These are phyloP conservation scores for Venturia carpophila DNA, from an alignment of 2,329 filamentous ascomycete genomes.

Conservation along the genomic window DNA sequence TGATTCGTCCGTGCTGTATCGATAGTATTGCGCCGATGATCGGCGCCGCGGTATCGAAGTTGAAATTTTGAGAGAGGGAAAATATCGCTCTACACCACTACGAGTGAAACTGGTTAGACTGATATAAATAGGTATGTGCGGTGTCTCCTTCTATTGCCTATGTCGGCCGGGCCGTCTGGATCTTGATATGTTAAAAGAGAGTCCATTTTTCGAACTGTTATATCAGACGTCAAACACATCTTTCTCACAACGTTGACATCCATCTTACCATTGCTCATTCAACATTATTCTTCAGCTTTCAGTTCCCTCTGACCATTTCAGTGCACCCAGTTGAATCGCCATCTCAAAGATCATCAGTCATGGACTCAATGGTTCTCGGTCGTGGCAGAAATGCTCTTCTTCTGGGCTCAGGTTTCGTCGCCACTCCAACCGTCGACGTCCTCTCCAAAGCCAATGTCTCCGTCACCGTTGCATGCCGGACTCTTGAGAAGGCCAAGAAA, in stretches of 20 bases:
- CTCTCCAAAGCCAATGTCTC: conserved; percentile 49
- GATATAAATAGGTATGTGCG: background rate
- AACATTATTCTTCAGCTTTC: background rate
- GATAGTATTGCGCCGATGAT: background rate
- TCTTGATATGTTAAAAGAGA: background rate
- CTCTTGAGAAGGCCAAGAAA: conserved; percentile 66
- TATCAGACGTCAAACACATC: background rate
- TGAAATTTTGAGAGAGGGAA: background rate
- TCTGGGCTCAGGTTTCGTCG: conserved; percentile 46
- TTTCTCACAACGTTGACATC: background rate
- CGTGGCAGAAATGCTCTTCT: conserved; percentile 37
- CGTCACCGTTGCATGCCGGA: conserved; percentile 67
- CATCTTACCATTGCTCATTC: background rate
- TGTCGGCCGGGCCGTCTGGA: background rate
- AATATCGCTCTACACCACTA: background rate
- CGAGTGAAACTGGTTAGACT: background rate
- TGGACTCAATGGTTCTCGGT: conserved; percentile 15
- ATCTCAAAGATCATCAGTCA: background rate
- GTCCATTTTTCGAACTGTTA: background rate
- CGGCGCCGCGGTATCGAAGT: background rate
- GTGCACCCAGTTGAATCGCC: background rate
- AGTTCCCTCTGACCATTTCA: background rate
- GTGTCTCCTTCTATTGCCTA: background rate
- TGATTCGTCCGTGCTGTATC: background rate
- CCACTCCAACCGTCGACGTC: conserved; percentile 48